Base-by-base conservation (phyloP, 495 filamentous ascomycete species). In the Trichoderma reesei region DNA sequence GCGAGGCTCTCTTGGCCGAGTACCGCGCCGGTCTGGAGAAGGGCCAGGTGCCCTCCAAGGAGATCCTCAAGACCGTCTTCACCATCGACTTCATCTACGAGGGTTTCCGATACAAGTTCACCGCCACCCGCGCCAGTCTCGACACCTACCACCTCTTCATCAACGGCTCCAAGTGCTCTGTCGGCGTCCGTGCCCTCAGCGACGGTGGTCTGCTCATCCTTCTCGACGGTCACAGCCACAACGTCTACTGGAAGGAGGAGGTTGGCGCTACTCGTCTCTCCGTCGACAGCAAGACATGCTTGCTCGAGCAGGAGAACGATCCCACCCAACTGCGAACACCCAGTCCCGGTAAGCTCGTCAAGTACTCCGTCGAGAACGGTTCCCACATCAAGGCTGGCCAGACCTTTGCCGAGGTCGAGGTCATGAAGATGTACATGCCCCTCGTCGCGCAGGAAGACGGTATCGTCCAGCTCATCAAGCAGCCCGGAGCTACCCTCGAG, bases 391-490 rank as follows among this genome's bases (percentile, higher is more conserved):
- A 85, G 72, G 91, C 93, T 67, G 92, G 92, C 62, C 91, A 99
- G 75, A 81, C 93, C 8, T 99, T 90, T 72, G 94, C 94, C 62
- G 94, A 99, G 72, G 94, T 99, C 62, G 94, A 99, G 75, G 95
- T 99, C 74, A 99, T 99, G 94, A 99, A 99, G 83, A 99, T 99
- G 94, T 98, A 96, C 80, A 99, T 99, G 94, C 94, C 94, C 69
- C 83, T 99, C 62, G 82, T 99, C 63, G 88, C 94, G n/a, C 88
- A 93, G 75, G 94, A 99, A 74, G 95, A 96, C 68, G 94, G 94
- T 77, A 87, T 93, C 63, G 95, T 99, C 56, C 92, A 97, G 78
- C 83, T 98, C 70, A 96, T 99, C 81, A 99, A 99, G 85, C 94
- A 98, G 78, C 95, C 95, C 63, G 94, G 94, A 69, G 90, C 94